Conservation (phyloP, 1,139 yeast genomes). For the Saccharomyces uvarum region DNA sequence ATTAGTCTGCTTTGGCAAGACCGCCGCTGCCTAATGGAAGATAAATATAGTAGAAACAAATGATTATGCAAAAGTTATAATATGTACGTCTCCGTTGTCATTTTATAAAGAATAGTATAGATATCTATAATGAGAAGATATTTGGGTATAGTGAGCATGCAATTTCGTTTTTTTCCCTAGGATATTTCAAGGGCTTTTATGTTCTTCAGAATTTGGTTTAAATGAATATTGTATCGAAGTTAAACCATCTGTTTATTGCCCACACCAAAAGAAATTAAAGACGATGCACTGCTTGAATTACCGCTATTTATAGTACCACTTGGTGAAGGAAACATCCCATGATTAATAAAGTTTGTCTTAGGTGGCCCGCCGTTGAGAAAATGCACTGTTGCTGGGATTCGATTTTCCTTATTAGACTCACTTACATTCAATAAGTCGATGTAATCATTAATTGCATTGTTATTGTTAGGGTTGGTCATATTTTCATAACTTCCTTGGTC, state of each 20-base stretch:
- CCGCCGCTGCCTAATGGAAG: background rate
- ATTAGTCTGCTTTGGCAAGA: background rate
- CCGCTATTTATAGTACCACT: constrained; percentile 13
- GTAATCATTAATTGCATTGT: constrained; percentile 4
- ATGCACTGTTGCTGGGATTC: constrained; percentile 8
- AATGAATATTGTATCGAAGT: background rate
- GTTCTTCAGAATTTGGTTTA: background rate
- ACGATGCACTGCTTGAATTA: constrained; percentile 17
- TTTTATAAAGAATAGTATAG: background rate
- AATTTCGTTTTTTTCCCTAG: background rate
- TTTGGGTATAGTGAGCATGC: background rate
- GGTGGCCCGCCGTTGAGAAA: constrained; percentile 15
- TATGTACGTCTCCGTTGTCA: background rate
- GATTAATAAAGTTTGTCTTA: constrained; percentile 22
- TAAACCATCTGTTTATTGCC: background rate
- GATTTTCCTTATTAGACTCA: constrained; percentile 12
- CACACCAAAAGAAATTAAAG: constrained; percentile 16
- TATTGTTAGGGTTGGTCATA: constrained; percentile 3
- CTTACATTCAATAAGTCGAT: background rate
- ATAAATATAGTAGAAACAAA: background rate
- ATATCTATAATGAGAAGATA: background rate
- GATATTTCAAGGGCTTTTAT: background rate
- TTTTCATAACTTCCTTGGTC: constrained; percentile 7
- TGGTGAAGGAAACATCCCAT: constrained; percentile 20
- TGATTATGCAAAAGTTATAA: background rate